Base-by-base conservation (phyloP, 441 rosid species). In the Jatropha multifida region DNA sequence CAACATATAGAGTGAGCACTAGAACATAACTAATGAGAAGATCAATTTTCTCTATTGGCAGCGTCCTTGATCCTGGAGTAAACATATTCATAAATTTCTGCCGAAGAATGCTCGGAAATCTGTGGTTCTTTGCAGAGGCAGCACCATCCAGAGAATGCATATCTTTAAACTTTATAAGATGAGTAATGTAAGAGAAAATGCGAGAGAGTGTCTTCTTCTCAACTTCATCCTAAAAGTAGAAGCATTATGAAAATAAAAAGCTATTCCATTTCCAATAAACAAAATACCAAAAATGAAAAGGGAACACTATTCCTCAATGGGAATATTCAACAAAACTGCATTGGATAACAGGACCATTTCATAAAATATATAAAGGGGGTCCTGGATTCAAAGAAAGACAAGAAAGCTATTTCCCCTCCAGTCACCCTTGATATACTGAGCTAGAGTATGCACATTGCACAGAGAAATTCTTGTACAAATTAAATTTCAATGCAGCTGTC, bases 91-190 rank as follows among this genome's bases (percentile, higher is more conserved):
- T 4, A 63, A 90, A 90, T 77, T 81, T 93, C 72, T 82, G 84
- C 23, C 72, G 85, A 60, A 96, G 67, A 63, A 90, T 81, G 80
- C 64, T 76, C 3, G 98, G 99, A 72, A 88, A 77, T 63, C 32
- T 86, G 69, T 92, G 97, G 40, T 76, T 76, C 86, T 85, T 92
- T 41, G 92, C 86, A 7, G 97, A 86, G 13, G 86, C 81, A 5
- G 62, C 69, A 42, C 90, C 90, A 6, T 83, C 88, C 81, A 89
- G 71, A 27, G 91, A 82, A 69, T 83, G 86, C 79, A 54, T 72
- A 74, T 94, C 97, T 79, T 88, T 92, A 76, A 90, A 96, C 88
- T 90, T 96, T 52, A 96, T 42, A 54, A 96, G 92, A 79, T 94
- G 99, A 20, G 84, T 85, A 23, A 96, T 82, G 61, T 83, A 88